Conservation (phyloP, 2,329 filamentous ascomycete genomes). For the Chaetomium olivaceum region DNA sequence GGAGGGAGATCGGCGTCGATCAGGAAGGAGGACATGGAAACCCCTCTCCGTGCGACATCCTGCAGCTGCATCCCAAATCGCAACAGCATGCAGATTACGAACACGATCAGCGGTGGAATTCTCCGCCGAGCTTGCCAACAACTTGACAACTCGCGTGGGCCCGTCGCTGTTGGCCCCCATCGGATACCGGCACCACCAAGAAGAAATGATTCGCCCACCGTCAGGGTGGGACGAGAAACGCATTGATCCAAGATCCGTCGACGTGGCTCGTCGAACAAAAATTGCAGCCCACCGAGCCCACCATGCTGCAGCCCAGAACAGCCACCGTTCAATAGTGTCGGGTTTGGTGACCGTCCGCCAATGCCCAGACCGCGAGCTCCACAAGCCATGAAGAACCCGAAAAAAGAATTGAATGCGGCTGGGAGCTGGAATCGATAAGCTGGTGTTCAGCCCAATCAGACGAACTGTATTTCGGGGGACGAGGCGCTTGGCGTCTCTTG, state of each 20-base stretch:
- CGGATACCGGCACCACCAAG: neutral
- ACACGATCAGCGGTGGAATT: slow-evolving; percentile 2
- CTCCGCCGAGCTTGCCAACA: neutral
- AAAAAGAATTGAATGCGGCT: slow-evolving; percentile 16
- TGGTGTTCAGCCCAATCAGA: slow-evolving; percentile 12
- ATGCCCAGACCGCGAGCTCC: neutral
- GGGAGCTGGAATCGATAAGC: slow-evolving; percentile 16
- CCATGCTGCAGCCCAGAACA: slow-evolving; percentile 5
- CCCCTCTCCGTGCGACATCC: neutral
- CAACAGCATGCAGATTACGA: slow-evolving; percentile 3
- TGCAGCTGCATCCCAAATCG: no score
- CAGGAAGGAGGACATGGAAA: neutral
- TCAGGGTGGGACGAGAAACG: neutral
- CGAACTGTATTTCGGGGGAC: neutral
- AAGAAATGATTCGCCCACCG: neutral
- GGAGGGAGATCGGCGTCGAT: neutral
- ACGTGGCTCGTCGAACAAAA: slow-evolving; percentile 19
- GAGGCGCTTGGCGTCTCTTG: slow-evolving; percentile 8
- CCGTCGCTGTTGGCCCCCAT: neutral
- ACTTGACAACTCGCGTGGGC: no score
- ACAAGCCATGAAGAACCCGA: neutral
- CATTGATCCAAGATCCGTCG: slow-evolving; percentile 1
- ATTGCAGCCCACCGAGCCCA: neutral
- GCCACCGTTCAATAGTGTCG: slow-evolving; percentile 24
- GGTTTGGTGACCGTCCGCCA: slow-evolving; percentile 5